Evolutionary conservation across 768 basidiomycete genomes (phyloP).

Genomic region (Kwoniella sp.): DNA sequence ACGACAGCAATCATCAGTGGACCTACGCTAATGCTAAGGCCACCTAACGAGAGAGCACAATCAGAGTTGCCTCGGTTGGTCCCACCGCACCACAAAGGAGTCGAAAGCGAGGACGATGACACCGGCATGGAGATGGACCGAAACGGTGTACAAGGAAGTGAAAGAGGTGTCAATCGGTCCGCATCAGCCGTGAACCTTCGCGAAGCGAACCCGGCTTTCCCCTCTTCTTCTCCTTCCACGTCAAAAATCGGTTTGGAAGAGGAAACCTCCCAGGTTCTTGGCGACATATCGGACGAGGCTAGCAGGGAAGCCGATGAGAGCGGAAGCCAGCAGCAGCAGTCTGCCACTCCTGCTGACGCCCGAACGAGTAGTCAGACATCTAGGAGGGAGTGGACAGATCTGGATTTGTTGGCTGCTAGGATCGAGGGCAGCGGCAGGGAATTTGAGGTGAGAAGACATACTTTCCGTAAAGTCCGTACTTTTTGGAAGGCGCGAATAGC

Average conservation of each 20-base stretch:
- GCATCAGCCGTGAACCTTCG: slow-evolving; percentile 11
- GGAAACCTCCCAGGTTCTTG: no score
- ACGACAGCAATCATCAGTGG: neutral
- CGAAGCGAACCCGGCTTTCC: neutral
- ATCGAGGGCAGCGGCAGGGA: slow-evolving; percentile 64
- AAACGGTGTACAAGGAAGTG: neutral
- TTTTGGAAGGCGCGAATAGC: neutral
- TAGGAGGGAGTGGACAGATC: slow-evolving; percentile 62
- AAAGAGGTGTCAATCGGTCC: slow-evolving; percentile 14
- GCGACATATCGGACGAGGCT: no score
- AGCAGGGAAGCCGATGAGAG: no score
- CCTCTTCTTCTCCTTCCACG: slow-evolving; percentile 5
- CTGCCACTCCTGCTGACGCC: no score
- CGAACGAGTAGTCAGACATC: no score
- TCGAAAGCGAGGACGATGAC: slow-evolving; percentile 3
- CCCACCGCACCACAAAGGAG: neutral
- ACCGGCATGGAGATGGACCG: neutral
- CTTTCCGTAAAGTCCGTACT: slow-evolving; percentile 9
- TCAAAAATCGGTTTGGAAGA: neutral
- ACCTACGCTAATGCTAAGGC: slow-evolving; percentile 9
- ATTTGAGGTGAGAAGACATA: slow-evolving; percentile 66
- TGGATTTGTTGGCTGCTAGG: slow-evolving; percentile 66
- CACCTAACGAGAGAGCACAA: slow-evolving; percentile 25
- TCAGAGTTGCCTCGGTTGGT: slow-evolving; percentile 21
- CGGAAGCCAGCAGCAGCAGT: no score